Evolutionary conservation across 345 rosid species (phyloP).

Genomic region (Lepidium africanum): DNA sequence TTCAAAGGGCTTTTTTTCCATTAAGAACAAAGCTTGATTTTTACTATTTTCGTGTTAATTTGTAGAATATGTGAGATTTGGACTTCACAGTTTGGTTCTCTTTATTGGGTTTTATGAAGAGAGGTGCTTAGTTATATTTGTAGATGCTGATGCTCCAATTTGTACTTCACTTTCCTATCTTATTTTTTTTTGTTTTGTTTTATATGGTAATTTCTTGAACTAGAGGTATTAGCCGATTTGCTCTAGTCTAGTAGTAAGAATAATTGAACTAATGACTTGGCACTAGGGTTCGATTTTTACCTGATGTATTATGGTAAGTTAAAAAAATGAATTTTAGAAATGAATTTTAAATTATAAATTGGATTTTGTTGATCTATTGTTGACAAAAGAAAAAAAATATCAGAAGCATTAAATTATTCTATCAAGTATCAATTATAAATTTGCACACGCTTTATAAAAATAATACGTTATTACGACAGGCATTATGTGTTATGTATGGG

Average conservation of each 20-base stretch:
- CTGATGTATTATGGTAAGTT: no score
- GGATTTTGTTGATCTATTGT: no score
- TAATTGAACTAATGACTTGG: no score
- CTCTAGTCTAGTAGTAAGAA: no score
- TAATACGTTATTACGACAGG: no score
- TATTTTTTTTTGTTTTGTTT: neutral
- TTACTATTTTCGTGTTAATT: neutral
- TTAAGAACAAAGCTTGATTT: neutral
- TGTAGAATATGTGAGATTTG: neutral
- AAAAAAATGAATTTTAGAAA: no score
- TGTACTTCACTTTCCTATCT: neutral
- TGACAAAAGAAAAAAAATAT: no score
- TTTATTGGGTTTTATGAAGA: neutral
- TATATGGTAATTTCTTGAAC: neutral
- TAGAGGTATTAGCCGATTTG: no score
- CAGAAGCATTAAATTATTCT: no score
- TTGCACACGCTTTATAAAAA: neutral
- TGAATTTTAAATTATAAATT: no score
- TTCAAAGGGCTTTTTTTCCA: neutral
- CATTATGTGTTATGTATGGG: conserved; percentile 11
- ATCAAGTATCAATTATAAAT: no score
- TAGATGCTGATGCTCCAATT: neutral
- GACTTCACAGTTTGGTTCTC: neutral
- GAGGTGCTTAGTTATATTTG: neutral
- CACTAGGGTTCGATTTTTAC: no score